phyloP scores from a whole-genome alignment of 345 rosid genomes.

The Firmiana major region DNA sequence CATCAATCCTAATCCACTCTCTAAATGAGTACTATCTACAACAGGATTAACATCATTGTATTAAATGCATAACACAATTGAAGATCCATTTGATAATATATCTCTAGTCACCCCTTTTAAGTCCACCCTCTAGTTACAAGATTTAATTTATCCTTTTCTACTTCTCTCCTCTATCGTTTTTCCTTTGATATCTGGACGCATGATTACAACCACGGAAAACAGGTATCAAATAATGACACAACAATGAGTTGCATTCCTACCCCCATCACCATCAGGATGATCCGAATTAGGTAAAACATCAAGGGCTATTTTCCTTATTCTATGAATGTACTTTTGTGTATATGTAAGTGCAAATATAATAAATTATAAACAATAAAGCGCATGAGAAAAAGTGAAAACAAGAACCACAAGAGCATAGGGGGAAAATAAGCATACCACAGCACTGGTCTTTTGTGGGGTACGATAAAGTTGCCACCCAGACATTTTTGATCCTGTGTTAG shows the following conservation, averaged over 20 bases:
- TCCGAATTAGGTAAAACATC: not conserved
- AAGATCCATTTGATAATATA: not conserved
- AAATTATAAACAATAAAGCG: not conserved
- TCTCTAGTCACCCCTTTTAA: not conserved
- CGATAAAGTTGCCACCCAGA: conserved; percentile 97
- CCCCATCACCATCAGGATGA: not conserved
- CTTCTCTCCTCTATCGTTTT: too few species aligned
- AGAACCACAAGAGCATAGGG: not conserved
- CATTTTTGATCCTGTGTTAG: conserved; percentile 67
- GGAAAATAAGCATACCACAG: conserved; percentile 62
- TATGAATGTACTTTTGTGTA: not conserved
- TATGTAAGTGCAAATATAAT: not conserved
- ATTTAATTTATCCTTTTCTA: too few species aligned
- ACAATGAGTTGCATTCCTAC: not conserved
- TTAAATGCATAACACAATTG: not conserved
- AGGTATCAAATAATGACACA: not conserved
- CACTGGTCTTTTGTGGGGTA: conserved; percentile 80
- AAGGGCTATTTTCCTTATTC: not conserved
- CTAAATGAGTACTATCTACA: too few species aligned
- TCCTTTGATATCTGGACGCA: too few species aligned
- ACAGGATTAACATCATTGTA: too few species aligned
- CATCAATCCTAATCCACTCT: too few species aligned
- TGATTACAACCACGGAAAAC: not conserved
- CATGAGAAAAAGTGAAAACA: not conserved
- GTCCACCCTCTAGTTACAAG: not conserved